Conservation (phyloP, 441 rosid genomes). For the Populus tomentosa region DNA sequence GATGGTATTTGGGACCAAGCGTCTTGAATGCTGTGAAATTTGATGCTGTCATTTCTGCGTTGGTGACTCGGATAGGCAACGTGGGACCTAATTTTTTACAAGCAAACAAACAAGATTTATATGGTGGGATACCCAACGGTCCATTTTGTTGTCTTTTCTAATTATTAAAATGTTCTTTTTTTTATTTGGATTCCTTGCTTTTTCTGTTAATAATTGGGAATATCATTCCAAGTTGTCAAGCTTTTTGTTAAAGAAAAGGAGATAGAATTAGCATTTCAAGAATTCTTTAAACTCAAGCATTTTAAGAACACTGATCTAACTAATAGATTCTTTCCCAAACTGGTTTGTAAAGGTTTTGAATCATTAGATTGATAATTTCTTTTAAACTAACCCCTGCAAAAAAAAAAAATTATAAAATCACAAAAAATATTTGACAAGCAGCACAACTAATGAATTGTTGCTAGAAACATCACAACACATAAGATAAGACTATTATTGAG, state of each 20-base stretch:
- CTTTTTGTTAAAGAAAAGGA: not conserved
- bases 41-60: not conserved
- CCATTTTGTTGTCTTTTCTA: slow-evolving; percentile 17
- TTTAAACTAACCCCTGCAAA: not conserved
- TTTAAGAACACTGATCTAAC: not conserved
- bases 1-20: not conserved
- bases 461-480: not conserved
- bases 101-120: not conserved
- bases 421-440: too few relatives aligned
- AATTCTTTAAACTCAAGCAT: not conserved
- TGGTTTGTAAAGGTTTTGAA: not conserved
- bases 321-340: not conserved
- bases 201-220: not conserved
- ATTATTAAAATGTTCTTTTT: not conserved
- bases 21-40: not conserved
- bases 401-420: too few relatives aligned
- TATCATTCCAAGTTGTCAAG: not conserved
- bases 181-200: not conserved
- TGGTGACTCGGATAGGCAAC: not conserved
- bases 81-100: not conserved
- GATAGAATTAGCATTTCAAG: not conserved
- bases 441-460: not conserved
- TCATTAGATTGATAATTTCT: not conserved
- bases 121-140: slow-evolving; percentile 12
- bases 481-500: not conserved